Base-by-base conservation (phyloP, 805 yeast genomes). In the Suhomyces faveliae region DNA sequence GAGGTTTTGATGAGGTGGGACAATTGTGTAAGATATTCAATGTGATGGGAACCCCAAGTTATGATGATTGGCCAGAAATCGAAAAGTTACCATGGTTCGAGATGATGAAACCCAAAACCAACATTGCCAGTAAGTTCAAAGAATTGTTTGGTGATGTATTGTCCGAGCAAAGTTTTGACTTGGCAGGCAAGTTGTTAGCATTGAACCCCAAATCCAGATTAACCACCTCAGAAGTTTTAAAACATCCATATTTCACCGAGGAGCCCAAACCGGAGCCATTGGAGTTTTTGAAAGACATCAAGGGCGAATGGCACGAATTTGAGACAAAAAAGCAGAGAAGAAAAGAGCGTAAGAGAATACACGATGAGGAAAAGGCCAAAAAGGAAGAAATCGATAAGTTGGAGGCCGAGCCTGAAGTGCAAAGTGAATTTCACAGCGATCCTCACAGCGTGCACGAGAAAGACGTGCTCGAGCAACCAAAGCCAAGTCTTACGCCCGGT, bases 301-400 rank as follows among this genome's bases (percentile, higher is more conserved):
- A 74, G 47, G 95, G 94, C 3, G 98, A 95, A 64, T 92, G 97
- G 94, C 99, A 92, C 62, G 99, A 92, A 62, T 92, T 86, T 64
- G 99, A 92, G 60, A 94, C 96, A 2, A 90, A 92, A 65, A 85
- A 83, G 68, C 79, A 86, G 57, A 73, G 88, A 52, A 70, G 85
- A 49, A 71, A 72, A 51, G 79, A 74, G 53, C 58, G 77, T 25
- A 71, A 71, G 51, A 54, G 73, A 48, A 39, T 66, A 22, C 71
- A 68, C 49, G 75, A 70, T 24, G 67, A 56, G 54, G 52, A 46
- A 1, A 40, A 38, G 27, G 49, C 46, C 6, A 12, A 41, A 13
- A 29, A 46, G 13, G 17, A 37, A 12, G 23, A 37, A n/a, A 25
- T 19, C n/a, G 40, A 37, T 8, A 37, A 15, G 20, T 21, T 37